These are phyloP conservation scores for Recurvomyces mirabilis DNA, from an alignment of 495 filamentous ascomycete species.

Conservation along the genomic window DNA sequence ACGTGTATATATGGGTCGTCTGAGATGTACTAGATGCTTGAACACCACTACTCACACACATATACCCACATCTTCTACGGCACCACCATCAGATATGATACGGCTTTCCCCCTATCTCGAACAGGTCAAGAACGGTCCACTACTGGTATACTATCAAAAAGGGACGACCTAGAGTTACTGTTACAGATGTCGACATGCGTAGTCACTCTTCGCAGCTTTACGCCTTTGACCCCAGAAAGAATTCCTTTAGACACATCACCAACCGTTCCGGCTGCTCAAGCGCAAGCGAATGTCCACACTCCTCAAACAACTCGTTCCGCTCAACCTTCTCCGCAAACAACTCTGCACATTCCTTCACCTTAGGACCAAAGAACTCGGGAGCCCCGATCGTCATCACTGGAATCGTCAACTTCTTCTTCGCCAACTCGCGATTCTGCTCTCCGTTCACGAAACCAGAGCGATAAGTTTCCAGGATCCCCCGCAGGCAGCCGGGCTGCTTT, in stretches of 20 bases:
- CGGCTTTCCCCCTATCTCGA: background rate
- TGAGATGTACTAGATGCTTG: too few relatives aligned
- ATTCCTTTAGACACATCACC: slow-evolving; percentile 8
- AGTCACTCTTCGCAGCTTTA: too few relatives aligned
- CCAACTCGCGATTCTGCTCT: slow-evolving; percentile 1
- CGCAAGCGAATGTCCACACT: slow-evolving; percentile 10
- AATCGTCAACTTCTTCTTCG: slow-evolving; percentile 9
- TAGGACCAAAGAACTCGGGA: slow-evolving; percentile 12
- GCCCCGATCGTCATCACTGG: slow-evolving; percentile 15
- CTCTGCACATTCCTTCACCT: slow-evolving; percentile 3
- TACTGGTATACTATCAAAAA: too few relatives aligned
- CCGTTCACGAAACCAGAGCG: slow-evolving; percentile 8
- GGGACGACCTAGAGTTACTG: too few relatives aligned
- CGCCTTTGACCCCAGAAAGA: slow-evolving; percentile 8
- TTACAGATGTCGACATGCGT: too few relatives aligned
- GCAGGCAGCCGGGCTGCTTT: slow-evolving; percentile 9
- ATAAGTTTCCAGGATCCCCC: slow-evolving; percentile 13
- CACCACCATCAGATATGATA: background rate
- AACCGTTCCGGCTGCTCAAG: slow-evolving; percentile 10
- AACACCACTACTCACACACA: background rate
- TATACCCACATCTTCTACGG: background rate
- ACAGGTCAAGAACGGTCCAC: too few relatives aligned
- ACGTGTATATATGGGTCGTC: background rate
- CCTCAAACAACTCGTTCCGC: slow-evolving; percentile 7
- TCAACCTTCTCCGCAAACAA: slow-evolving; percentile 5